Percentiles rank a stretch among this genome's conserved stretches.
Evolutionary conservation across 2,329 filamentous ascomycete genomes (phyloP).

Genomic region (Aulographum hederae): DNA sequence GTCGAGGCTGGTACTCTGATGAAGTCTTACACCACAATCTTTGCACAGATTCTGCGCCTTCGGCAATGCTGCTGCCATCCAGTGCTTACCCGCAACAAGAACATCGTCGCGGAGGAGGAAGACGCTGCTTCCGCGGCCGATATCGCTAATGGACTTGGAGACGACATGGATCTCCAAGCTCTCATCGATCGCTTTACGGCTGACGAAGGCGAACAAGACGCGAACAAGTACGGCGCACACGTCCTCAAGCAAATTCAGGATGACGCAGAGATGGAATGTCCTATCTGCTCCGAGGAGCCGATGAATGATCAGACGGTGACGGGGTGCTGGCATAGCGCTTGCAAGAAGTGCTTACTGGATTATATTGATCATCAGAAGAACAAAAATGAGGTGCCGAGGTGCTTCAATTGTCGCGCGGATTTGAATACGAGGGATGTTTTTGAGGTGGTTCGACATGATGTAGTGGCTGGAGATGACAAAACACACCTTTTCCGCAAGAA

Average conservation of each 20-base stretch:
- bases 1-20: constrained; percentile 82
- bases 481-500: constrained; percentile 8
- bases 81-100: constrained; percentile 67
- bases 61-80: constrained; percentile 93
- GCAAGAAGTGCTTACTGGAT: constrained; percentile 78
- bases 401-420: constrained; percentile 76
- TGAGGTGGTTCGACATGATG: constrained; percentile 68
- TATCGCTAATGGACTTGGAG: constrained; percentile 60
- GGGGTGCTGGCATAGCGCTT: constrained; percentile 93
- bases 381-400: constrained; percentile 57
- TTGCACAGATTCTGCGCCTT: constrained; percentile 84
- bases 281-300: constrained; percentile 85
- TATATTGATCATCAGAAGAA: constrained; percentile 78
- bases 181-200: constrained; percentile 72
- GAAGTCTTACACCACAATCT: constrained; percentile 93
- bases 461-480: constrained; percentile 25
- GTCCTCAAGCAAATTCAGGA: constrained; percentile 82
- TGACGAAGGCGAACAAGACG: constrained; percentile 35
- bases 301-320: constrained; percentile 93
- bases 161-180: constrained; percentile 88
- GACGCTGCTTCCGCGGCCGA: constrained; percentile 65
- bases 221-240: constrained; percentile 66
- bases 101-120: constrained; percentile 72
- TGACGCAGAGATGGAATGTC: constrained; percentile 77
- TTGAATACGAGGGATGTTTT: constrained; percentile 77